These are phyloP conservation scores for Alloascoidea hylecoeti DNA, from an alignment of 805 yeast genomes.

Conservation along the genomic window DNA sequence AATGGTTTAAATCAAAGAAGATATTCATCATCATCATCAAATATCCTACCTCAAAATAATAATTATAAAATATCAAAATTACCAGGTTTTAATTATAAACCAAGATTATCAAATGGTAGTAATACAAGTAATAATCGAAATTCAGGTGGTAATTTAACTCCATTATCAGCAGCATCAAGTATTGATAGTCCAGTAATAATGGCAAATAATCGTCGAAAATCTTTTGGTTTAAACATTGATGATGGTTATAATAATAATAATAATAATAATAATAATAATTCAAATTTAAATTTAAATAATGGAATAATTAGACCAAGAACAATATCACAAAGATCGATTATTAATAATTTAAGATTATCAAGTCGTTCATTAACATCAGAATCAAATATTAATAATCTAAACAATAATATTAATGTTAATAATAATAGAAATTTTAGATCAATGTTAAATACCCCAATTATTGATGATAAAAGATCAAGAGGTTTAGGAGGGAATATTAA, in stretches of 20 bases:
- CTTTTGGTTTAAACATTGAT: background rate
- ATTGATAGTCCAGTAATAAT: background rate
- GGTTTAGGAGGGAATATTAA: too few species aligned
- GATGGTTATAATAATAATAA: background rate
- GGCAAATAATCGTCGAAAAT: background rate
- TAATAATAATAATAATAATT: too few species aligned
- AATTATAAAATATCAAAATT: background rate
- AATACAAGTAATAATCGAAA: background rate
- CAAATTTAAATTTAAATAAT: too few species aligned
- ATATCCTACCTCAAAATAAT: background rate
- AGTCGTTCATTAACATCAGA: background rate
- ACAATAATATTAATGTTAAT: background rate
- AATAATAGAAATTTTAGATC: too few species aligned
- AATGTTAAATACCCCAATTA: too few species aligned
- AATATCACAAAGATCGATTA: background rate
- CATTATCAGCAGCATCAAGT: background rate
- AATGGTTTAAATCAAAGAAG: too few species aligned
- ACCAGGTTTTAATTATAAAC: background rate
- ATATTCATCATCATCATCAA: background rate
- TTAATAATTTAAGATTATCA: background rate
- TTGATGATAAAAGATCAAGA: too few species aligned
- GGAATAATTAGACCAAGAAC: too few species aligned
- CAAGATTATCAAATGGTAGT: background rate
- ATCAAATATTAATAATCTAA: background rate
- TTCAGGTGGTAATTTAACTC: background rate